These are phyloP conservation scores for Arthrobotrys sphaeroides DNA, from an alignment of 2,329 filamentous ascomycete genomes.

Conservation along the genomic window DNA sequence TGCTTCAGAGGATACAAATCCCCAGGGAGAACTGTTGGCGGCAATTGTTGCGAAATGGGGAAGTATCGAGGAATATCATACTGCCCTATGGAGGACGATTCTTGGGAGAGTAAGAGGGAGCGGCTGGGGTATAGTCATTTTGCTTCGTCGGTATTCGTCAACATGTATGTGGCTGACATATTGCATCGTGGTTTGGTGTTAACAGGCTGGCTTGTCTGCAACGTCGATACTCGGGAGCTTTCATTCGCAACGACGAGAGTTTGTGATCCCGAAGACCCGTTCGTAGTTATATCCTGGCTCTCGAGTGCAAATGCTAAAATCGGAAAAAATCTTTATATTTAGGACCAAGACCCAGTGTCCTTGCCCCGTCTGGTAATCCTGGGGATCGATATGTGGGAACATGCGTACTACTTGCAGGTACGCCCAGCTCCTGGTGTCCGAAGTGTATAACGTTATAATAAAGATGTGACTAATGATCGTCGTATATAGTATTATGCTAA, in stretches of 20 bases:
- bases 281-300: background rate
- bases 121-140: conserved; percentile 70
- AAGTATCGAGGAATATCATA: conserved; percentile 71
- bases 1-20: background rate
- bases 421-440: background rate
- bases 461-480: background rate
- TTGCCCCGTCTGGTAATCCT: conserved; percentile 74
- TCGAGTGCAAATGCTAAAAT: background rate
- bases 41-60: conserved; percentile 75
- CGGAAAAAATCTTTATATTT: background rate
- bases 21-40: conserved; percentile 63
- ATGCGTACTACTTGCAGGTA: conserved; percentile 80
- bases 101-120: conserved; percentile 80
- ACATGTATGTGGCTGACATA: background rate
- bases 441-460: background rate
- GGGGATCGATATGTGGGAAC: conserved; percentile 88
- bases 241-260: conserved; percentile 78
- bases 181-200: background rate
- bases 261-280: background rate
- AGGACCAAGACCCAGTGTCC: conserved; percentile 80
- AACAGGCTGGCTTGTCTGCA: conserved; percentile 75
- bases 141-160: background rate
- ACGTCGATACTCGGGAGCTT: conserved; percentile 67
- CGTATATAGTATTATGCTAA: conserved; percentile 74
- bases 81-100: conserved; percentile 70